Percentiles rank a stretch among this genome's conserved stretches.
Conservation (phyloP, 768 basidiomycete genomes). For the Cystobasidium tubakii region DNA sequence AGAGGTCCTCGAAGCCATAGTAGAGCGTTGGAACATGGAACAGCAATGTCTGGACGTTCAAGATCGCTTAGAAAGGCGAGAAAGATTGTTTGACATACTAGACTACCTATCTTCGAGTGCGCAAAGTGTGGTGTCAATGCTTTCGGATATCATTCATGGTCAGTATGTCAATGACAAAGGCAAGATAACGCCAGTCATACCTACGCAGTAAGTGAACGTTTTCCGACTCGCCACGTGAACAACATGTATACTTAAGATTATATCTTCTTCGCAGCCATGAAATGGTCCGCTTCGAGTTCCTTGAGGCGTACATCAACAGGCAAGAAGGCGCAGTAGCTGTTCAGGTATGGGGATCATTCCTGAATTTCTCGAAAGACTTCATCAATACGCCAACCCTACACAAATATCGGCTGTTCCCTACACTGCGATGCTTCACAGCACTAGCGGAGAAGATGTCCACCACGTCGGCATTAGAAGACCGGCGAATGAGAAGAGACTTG, state of each 20-base stretch:
- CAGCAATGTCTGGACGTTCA: conserved; percentile 41
- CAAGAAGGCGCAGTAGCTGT: conserved; percentile 85
- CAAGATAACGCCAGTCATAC: neutral
- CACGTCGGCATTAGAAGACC: conserved; percentile 85
- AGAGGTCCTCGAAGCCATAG: conserved; percentile 75
- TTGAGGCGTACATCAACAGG: conserved; percentile 74
- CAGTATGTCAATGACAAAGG: conserved; percentile 17
- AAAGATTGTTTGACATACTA: conserved; percentile 69
- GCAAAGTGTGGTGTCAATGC: conserved; percentile 77
- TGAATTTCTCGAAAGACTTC: conserved; percentile 73
- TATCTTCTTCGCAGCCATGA: conserved; percentile 57
- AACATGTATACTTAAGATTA: conserved; percentile 2
- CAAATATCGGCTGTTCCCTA: conserved; percentile 64
- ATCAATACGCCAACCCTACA: conserved; percentile 50
- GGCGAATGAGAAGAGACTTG: conserved; percentile 75
- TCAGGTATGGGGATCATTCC: conserved; percentile 80
- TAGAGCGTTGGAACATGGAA: conserved; percentile 65
- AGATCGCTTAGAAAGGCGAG: conserved; percentile 41
- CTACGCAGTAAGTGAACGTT: conserved; percentile 15
- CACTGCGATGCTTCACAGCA: conserved; percentile 71
- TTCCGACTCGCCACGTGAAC: neutral
- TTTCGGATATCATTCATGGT: conserved; percentile 68
- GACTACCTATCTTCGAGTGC: conserved; percentile 77
- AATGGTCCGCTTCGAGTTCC: conserved; percentile 67
- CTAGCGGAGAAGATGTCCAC: conserved; percentile 77